These are phyloP conservation scores for Sugiyamaella valdiviana DNA, from an alignment of 805 yeast species.

Conservation along the genomic window DNA sequence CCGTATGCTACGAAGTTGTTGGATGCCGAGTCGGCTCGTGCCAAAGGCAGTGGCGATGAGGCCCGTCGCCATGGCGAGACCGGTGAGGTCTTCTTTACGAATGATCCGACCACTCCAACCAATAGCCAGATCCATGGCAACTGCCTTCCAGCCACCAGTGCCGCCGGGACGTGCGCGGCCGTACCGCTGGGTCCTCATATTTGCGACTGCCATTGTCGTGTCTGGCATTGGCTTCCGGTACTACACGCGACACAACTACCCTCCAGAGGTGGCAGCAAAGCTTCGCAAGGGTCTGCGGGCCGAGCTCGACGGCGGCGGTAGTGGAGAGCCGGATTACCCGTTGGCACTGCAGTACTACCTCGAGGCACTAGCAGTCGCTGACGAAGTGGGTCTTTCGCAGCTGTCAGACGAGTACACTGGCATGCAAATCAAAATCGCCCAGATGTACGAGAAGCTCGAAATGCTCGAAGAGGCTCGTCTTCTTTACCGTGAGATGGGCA, in stretches of 20 bases:
- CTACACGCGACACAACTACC: slow-evolving; percentile 34
- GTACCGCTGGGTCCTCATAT: slow-evolving; percentile 14
- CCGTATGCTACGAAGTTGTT: no score
- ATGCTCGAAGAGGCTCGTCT: slow-evolving; percentile 58
- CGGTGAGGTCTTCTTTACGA: neutral
- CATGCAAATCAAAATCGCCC: slow-evolving; percentile 77
- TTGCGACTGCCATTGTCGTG: slow-evolving; percentile 9
- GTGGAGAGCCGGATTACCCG: slow-evolving; percentile 46
- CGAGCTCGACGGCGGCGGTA: slow-evolving; percentile 59
- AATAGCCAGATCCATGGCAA: neutral
- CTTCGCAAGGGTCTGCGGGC: slow-evolving; percentile 78
- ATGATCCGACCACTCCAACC: neutral
- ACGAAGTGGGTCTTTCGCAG: slow-evolving; percentile 47
- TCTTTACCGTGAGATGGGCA: slow-evolving; percentile 61
- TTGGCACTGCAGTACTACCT: slow-evolving; percentile 67
- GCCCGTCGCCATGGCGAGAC: no score
- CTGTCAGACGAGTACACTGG: slow-evolving; percentile 83
- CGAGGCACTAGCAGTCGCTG: slow-evolving; percentile 63
- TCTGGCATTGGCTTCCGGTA: slow-evolving; percentile 16
- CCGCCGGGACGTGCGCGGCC: slow-evolving; percentile 4
- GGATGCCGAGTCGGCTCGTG: no score
- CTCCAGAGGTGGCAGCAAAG: slow-evolving; percentile 60
- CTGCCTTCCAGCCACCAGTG: neutral
- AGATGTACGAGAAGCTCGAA: slow-evolving; percentile 70
- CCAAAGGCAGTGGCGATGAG: no score